These are phyloP conservation scores for Xylaria palmicola DNA, from an alignment of 495 filamentous ascomycete species.

Conservation along the genomic window DNA sequence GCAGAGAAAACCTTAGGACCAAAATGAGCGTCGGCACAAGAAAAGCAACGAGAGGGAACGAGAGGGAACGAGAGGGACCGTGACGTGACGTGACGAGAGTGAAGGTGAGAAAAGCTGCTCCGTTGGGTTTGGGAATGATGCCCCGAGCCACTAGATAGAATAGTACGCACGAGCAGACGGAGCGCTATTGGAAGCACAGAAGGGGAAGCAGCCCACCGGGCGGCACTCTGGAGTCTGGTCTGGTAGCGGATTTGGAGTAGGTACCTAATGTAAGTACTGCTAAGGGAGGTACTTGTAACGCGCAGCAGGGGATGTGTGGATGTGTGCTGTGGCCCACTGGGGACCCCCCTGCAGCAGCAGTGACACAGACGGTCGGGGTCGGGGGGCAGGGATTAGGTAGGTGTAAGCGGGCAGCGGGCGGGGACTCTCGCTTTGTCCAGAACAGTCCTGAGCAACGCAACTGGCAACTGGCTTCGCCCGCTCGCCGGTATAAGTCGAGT, in stretches of 20 bases:
- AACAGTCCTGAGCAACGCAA: not conserved
- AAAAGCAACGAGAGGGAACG: conserved; percentile 1
- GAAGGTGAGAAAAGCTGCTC: not conserved
- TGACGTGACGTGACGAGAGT: too few relatives aligned
- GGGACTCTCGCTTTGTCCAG: not conserved
- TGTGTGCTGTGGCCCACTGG: not conserved
- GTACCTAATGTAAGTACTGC: too few relatives aligned
- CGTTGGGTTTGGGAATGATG: conserved; percentile 8
- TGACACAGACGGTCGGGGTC: conserved; percentile 6
- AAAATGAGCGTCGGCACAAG: not conserved
- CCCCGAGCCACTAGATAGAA: not conserved
- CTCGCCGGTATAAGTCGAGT: too few relatives aligned
- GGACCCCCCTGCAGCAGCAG: conserved; percentile 7
- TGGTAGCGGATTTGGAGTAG: conserved; percentile 1
- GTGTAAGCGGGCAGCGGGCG: not conserved
- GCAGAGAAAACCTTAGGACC: conserved; percentile 2
- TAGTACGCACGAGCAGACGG: not conserved
- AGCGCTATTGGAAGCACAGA: conserved; percentile 5
- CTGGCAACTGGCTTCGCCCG: too few relatives aligned
- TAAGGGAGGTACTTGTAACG: not conserved
- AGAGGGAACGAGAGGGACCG: not conserved
- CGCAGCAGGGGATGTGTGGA: not conserved
- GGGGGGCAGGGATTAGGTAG: not conserved
- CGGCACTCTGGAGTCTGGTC: too few relatives aligned
- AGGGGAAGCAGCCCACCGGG: not conserved